Evolutionary conservation across 2,329 filamentous ascomycete genomes (phyloP).

Genomic region (Albophoma yamanashiensis): DNA sequence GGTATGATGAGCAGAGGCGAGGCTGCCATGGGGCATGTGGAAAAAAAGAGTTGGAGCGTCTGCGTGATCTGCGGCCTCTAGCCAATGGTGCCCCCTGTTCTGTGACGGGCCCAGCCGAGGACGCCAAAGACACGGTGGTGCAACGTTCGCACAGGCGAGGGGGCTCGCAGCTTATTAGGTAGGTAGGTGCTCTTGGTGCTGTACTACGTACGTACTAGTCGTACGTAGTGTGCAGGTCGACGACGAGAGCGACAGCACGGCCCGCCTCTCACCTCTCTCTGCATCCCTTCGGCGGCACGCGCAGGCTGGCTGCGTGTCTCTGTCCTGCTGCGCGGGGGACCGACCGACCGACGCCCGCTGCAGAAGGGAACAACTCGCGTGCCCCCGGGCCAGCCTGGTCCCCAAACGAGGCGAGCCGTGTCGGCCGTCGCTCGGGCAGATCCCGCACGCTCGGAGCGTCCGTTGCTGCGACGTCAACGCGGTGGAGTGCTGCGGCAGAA

Average conservation of each 20-base stretch:
- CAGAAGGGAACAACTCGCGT: background rate
- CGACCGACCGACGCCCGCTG: background rate
- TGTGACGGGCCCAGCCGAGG: background rate
- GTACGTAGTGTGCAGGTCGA: too few relatives aligned
- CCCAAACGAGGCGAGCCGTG: too few relatives aligned
- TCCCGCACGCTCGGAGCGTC: background rate
- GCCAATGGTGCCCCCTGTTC: background rate
- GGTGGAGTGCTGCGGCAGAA: background rate
- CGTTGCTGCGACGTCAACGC: background rate
- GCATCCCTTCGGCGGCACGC: background rate
- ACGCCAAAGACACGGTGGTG: background rate
- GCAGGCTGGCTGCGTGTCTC: background rate
- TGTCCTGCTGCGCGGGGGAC: background rate
- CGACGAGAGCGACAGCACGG: background rate
- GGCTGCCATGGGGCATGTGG: background rate
- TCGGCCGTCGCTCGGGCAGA: background rate
- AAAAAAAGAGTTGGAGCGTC: background rate
- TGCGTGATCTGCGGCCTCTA: too few relatives aligned
- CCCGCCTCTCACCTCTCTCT: background rate
- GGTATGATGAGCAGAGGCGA: background rate
- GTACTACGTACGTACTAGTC: too few relatives aligned
- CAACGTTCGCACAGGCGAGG: background rate
- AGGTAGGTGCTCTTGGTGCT: too few relatives aligned
- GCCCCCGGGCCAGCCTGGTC: background rate
- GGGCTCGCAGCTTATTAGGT: background rate